phyloP scores from a whole-genome alignment of 1,139 yeast genomes.

The Groenewaldozyma sp. region DNA sequence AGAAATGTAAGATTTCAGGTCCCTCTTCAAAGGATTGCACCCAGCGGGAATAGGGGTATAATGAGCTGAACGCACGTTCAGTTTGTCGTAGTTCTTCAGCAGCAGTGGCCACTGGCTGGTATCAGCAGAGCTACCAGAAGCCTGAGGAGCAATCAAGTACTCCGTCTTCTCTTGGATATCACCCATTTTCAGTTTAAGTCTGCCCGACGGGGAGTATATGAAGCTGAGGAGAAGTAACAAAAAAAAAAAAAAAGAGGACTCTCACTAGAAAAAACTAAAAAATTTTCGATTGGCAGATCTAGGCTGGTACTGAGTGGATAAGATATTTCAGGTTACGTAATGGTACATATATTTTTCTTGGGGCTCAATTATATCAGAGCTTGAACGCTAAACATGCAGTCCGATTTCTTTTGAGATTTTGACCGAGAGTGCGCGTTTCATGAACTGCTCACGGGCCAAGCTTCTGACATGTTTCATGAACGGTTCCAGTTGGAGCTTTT shows the following conservation, averaged over 20 bases:
- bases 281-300: constrained; percentile 4
- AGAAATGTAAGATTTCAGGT: constrained; percentile 76
- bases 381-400: not conserved
- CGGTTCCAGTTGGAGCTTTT: constrained; percentile 38
- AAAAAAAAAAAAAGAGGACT: no score
- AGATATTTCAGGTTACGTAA: no score
- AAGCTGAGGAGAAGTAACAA: not conserved
- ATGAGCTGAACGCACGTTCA: constrained; percentile 90
- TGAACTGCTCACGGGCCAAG: constrained; percentile 68
- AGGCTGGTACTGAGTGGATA: not conserved
- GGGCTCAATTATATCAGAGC: not conserved
- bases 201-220: not conserved
- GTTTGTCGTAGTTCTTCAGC: constrained; percentile 86
- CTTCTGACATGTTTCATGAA: constrained; percentile 52
- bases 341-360: no score
- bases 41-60: constrained; percentile 96
- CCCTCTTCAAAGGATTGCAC: constrained; percentile 89
- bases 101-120: constrained; percentile 94
- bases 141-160: constrained; percentile 78
- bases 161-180: constrained; percentile 27
- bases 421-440: constrained; percentile 27
- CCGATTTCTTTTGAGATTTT: constrained; percentile 19
- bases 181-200: constrained; percentile 13
- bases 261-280: constrained; percentile 3
- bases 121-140: constrained; percentile 62